Conservation (phyloP, 345 rosid genomes). For the Hirschfeldia incana region DNA sequence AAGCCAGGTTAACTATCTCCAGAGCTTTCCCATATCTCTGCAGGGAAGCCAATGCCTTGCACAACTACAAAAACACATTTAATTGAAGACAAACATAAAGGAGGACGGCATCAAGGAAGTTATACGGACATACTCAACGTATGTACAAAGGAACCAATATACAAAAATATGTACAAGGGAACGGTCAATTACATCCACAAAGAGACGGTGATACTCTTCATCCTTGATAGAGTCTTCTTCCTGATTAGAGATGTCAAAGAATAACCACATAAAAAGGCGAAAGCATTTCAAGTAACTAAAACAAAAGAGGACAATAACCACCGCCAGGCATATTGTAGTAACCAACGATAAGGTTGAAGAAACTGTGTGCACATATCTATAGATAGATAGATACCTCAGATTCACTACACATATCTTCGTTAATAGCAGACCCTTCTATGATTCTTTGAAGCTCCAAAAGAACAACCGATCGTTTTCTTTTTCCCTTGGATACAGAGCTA, state of each 20-base stretch:
- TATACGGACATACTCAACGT: constrained; percentile 42
- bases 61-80: constrained; percentile 54
- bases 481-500: constrained; percentile 21
- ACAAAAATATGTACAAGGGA: neutral
- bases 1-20: constrained; percentile 62
- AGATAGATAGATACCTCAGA: constrained; percentile 48
- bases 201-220: constrained; percentile 73
- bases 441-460: constrained; percentile 49
- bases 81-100: constrained; percentile 18
- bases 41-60: constrained; percentile 76
- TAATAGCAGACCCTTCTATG: constrained; percentile 59
- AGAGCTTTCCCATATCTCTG: constrained; percentile 79
- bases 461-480: constrained; percentile 34
- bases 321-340: neutral
- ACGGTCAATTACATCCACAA: constrained; percentile 64
- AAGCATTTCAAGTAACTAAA: constrained; percentile 13
- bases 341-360: constrained; percentile 16
- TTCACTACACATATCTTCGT: constrained; percentile 66
- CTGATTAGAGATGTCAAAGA: constrained; percentile 21
- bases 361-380: neutral
- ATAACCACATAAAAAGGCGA: constrained; percentile 15
- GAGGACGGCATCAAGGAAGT: constrained; percentile 44
- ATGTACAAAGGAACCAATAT: neutral
- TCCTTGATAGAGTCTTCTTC: constrained; percentile 51
- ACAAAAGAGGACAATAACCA: neutral